Conservation (phyloP, 2,329 filamentous ascomycete species). For the Periconia sp. region DNA sequence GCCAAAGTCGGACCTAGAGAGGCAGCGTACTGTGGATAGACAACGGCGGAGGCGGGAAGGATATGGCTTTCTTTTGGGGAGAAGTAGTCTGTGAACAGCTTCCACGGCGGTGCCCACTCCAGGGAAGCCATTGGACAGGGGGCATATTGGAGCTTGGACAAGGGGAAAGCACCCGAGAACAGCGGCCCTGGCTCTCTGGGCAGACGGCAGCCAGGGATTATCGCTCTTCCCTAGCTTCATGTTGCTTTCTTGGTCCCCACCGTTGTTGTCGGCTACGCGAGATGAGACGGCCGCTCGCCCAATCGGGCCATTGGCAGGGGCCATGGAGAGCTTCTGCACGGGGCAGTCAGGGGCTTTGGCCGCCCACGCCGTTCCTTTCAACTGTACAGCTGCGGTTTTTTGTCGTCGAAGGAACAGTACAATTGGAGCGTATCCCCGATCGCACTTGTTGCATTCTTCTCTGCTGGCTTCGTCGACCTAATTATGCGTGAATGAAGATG, state of each 20-base stretch:
- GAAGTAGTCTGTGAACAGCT: neutral
- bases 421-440: no score
- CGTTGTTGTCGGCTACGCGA: neutral
- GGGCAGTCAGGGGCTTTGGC: conserved; percentile 28
- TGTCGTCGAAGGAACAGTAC: conserved; percentile 8
- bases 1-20: neutral
- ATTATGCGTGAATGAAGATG: neutral
- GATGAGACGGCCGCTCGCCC: conserved; percentile 5
- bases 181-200: neutral
- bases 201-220: neutral
- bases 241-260: neutral
- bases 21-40: neutral
- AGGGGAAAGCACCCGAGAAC: neutral
- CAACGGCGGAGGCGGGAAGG: neutral
- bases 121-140: neutral
- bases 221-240: neutral
- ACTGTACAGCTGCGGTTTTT: conserved; percentile 13
- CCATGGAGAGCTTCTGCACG: conserved; percentile 18
- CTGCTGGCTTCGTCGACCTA: no score
- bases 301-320: conserved; percentile 26
- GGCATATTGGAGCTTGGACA: neutral
- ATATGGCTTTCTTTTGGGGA: neutral
- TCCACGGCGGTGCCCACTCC: neutral
- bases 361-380: neutral
- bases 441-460: no score